Percentiles rank a stretch among this genome's conserved stretches.
These are phyloP conservation scores for Malassezia equina DNA, from an alignment of 1,284 basidiomycete species.

Conservation along the genomic window DNA sequence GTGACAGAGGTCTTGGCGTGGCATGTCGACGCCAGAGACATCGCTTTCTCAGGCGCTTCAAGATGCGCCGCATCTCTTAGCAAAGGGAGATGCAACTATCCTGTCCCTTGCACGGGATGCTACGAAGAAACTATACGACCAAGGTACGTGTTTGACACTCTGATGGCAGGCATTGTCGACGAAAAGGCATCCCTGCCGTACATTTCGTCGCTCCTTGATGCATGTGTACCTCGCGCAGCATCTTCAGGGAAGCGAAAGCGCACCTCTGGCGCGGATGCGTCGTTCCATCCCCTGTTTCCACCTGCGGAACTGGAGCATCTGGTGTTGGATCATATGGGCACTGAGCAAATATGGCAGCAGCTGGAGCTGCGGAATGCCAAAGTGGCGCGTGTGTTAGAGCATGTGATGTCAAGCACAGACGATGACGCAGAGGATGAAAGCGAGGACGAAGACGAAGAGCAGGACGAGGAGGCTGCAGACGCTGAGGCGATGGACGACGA, in stretches of 20 bases:
- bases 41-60: not conserved
- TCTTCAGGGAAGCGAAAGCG: conserved; percentile 18
- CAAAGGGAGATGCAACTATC: not conserved
- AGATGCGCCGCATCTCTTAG: conserved; percentile 3
- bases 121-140: conserved; percentile 15
- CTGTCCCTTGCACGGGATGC: not conserved
- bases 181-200: conserved; percentile 13
- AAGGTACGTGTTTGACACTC: conserved; percentile 7
- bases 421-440: conserved; percentile 40
- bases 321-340: conserved; percentile 70
- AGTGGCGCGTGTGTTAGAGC: conserved; percentile 26
- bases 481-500: conserved; percentile 15
- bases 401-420: conserved; percentile 45
- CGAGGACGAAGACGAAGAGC: conserved; percentile 19
- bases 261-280: conserved; percentile 20
- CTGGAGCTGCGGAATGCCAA: conserved; percentile 34
- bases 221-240: not conserved
- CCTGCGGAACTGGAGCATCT: conserved; percentile 67
- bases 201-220: conserved; percentile 11
- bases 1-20: not conserved
- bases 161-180: conserved; percentile 1
- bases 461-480: not conserved
- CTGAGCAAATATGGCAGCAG: conserved; percentile 80
- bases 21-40: not conserved
- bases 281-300: conserved; percentile 52